These are phyloP conservation scores for Apium graveolens DNA, from an alignment of 129 eudicot species.

Conservation along the genomic window DNA sequence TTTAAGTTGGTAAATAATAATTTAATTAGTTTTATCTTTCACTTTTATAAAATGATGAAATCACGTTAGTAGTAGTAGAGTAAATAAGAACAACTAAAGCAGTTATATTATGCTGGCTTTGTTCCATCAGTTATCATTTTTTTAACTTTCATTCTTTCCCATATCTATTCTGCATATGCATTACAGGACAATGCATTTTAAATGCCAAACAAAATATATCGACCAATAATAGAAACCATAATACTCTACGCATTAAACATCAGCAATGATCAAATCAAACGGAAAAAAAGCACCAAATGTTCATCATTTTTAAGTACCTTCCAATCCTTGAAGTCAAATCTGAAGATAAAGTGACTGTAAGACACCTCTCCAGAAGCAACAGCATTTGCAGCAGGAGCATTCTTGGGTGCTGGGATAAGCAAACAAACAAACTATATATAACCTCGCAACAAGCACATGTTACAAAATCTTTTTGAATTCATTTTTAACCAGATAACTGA, in stretches of 20 bases:
- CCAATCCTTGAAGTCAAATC: slow-evolving; percentile 86
- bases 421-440: slow-evolving; percentile 5
- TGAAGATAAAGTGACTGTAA: slow-evolving; percentile 71
- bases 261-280: background rate
- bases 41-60: background rate
- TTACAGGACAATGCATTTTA: background rate
- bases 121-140: background rate
- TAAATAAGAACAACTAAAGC: background rate
- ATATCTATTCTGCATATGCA: background rate
- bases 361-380: slow-evolving; percentile 72
- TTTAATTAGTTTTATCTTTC: background rate
- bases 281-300: background rate
- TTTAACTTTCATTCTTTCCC: background rate
- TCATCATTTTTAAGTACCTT: slow-evolving; percentile 41
- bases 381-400: slow-evolving; percentile 85
- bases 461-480: background rate
- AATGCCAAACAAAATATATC: background rate
- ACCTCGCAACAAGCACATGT: background rate
- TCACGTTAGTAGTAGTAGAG: background rate
- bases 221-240: background rate
- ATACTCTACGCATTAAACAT: background rate
- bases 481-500: background rate
- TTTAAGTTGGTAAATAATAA: background rate
- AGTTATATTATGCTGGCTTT: background rate
- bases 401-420: slow-evolving; percentile 62